Evolutionary conservation across 345 rosid species (phyloP).

Genomic region (Raphanus raphanistrum): DNA sequence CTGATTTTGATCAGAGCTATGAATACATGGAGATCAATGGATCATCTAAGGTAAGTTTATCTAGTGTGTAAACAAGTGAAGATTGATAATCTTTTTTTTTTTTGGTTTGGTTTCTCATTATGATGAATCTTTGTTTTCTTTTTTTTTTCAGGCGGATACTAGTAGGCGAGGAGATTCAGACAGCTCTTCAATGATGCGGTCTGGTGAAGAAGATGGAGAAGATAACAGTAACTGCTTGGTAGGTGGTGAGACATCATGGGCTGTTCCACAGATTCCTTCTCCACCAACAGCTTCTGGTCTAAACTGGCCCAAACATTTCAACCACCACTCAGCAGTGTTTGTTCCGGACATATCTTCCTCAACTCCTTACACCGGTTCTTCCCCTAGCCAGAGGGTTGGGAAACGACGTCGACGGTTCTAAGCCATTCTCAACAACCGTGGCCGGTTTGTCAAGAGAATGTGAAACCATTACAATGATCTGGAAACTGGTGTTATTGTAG

Average conservation of each 20-base stretch:
- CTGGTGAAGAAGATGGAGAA: conserved; percentile 58
- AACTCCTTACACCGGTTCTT: conserved; percentile 31
- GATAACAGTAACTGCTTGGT: conserved; percentile 53
- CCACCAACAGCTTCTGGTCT: conserved; percentile 98
- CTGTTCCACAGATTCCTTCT: conserved; percentile 83
- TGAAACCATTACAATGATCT: background rate
- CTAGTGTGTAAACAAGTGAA: background rate
- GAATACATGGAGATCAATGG: conserved; percentile 62
- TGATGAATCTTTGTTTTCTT: background rate
- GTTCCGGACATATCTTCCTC: conserved; percentile 73
- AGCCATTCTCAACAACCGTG: background rate
- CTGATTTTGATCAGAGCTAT: conserved; percentile 62
- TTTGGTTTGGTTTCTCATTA: background rate
- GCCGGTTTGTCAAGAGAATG: background rate
- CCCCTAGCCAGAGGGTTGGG: conserved; percentile 22
- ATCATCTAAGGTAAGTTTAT: conserved; percentile 71
- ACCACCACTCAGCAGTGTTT: conserved; percentile 43
- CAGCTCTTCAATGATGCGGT: conserved; percentile 60
- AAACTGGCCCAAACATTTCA: conserved; percentile 64
- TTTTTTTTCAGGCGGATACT: conserved; percentile 60
- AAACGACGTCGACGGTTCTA: conserved; percentile 43
- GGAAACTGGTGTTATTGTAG: conserved; percentile 20
- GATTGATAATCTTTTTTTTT: background rate
- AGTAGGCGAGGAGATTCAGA: conserved; percentile 76
- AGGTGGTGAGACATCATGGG: conserved; percentile 70